These are phyloP conservation scores for Stygiomarasmius scandens DNA, from an alignment of 1,284 basidiomycete species.

Conservation along the genomic window DNA sequence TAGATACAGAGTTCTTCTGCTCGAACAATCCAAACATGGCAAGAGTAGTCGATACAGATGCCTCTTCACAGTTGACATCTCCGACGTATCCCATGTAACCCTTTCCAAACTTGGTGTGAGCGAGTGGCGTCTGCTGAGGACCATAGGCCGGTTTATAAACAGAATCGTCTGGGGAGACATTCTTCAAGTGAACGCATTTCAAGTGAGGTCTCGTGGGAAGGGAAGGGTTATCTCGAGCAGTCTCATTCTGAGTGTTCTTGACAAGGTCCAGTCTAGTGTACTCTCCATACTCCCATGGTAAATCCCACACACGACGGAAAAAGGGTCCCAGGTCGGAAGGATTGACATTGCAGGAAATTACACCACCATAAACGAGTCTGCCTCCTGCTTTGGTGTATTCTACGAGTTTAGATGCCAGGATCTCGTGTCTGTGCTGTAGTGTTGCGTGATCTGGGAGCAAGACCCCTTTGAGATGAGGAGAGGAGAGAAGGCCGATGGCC, in stretches of 20 bases:
- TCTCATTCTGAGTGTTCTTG: constrained; percentile 1
- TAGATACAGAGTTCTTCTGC: too few relatives aligned
- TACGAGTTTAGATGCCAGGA: constrained; percentile 26
- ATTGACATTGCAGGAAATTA: constrained; percentile 22
- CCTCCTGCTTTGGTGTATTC: constrained; percentile 33
- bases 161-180: constrained; percentile 19
- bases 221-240: constrained; percentile 13
- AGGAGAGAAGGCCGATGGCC: constrained; percentile 3
- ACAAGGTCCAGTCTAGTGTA: background rate
- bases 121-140: constrained; percentile 22
- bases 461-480: constrained; percentile 29
- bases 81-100: constrained; percentile 35
- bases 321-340: constrained; percentile 14
- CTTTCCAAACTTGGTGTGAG: constrained; percentile 24
- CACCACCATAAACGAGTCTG: constrained; percentile 30
- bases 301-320: constrained; percentile 22
- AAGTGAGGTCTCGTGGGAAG: constrained; percentile 18
- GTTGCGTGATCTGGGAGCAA: constrained; percentile 32
- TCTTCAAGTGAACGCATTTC: constrained; percentile 21
- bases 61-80: constrained; percentile 29
- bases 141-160: background rate
- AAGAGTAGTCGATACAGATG: constrained; percentile 13
- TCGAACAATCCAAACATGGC: constrained; percentile 29
- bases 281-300: constrained; percentile 19
- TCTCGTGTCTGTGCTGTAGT: constrained; percentile 19